These are phyloP conservation scores for Hypoxylon subgilvum DNA, from an alignment of 495 filamentous ascomycete species.

Conservation along the genomic window DNA sequence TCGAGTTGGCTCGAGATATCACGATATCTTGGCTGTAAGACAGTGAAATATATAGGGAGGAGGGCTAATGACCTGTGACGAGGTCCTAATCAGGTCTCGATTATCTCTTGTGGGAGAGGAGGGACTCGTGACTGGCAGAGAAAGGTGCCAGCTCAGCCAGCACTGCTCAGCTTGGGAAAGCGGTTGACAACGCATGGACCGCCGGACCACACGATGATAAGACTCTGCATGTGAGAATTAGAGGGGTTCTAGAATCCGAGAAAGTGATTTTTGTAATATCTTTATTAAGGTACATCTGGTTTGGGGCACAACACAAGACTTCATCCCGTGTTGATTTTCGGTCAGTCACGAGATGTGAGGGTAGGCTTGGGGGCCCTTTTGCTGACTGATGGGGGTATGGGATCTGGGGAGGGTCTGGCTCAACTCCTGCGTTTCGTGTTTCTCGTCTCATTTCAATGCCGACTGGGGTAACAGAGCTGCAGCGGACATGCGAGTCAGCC, in stretches of 20 bases:
- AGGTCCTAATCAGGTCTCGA: slow-evolving; percentile 11
- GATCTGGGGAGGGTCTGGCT: slow-evolving; percentile 7
- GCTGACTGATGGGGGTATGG: slow-evolving; percentile 13
- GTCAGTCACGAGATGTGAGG: slow-evolving; percentile 18
- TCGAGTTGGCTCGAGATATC: slow-evolving; percentile 2
- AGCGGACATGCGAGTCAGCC: slow-evolving; percentile 30
- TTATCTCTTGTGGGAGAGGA: slow-evolving; percentile 15
- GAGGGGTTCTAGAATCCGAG: slow-evolving; percentile 29
- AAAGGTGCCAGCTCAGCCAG: slow-evolving; percentile 37
- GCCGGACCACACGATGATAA: slow-evolving; percentile 34
- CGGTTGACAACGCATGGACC: slow-evolving; percentile 30
- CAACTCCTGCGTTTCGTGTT: slow-evolving; percentile 1
- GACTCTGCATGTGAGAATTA: slow-evolving; percentile 15
- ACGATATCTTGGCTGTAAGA: slow-evolving; percentile 17
- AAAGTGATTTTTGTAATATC: slow-evolving; percentile 15
- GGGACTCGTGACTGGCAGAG: slow-evolving; percentile 39
- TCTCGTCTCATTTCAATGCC: slow-evolving; percentile 25
- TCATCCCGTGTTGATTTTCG: neutral
- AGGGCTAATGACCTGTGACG: slow-evolving; percentile 17
- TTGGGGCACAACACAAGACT: neutral
- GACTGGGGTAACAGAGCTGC: slow-evolving; percentile 27
- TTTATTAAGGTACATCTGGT: slow-evolving; percentile 1
- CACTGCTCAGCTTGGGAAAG: slow-evolving; percentile 15
- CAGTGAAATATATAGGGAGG: slow-evolving; percentile 10
- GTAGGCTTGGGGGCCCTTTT: slow-evolving; percentile 12